Base-by-base conservation (phyloP, 2,329 filamentous ascomycete species). In the Paecilomyces sp. region DNA sequence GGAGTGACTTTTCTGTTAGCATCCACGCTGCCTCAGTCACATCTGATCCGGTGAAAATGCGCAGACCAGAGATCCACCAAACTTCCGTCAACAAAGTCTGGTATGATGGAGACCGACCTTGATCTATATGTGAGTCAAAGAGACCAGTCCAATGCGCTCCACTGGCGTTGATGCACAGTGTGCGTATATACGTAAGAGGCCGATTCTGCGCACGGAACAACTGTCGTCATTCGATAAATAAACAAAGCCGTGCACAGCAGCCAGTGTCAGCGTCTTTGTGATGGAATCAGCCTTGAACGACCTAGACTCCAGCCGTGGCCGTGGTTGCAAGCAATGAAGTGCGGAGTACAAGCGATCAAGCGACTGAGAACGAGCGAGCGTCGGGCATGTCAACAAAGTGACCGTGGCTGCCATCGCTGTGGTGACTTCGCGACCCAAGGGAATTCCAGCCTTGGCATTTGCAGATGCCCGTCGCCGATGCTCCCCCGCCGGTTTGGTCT, bases 341-440 rank as follows among this genome's bases (percentile, higher is more conserved):
- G 52, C 28, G 58, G 25, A 50, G 51, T 28, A 51, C 36, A 36
- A 54, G 56, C 57, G 55, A n/a, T 33, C 28, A 12, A 51, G 47
- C 54, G 31, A 36, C 25, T 28, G 25, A 28, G 6, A 28, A 6
- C 25, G 25, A 28, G 25, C 25, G 25, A 28, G 25, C 25, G 41
- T 56, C 51, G 56, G 50, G 47, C 50, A 53, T 58, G 56, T 67
- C 64, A 67, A 66, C 63, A 66, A 65, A 60, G 62, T 62, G 41
- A 4, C 41, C 41, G 41, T 47, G 41, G 41, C 41, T 47, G 15
- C 41, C 41, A 62, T 65, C 64, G 62, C 66, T 68, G 63, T 63
- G 66, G 65, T 66, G 65, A 67, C 63, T 65, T 65, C 57, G 62
- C 61, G 62, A 64, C 59, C 59, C 62, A 60, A 24, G 55, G 31